Base-by-base conservation (phyloP, 352 stramenopile genomes). In the Peronospora farinosa region DNA sequence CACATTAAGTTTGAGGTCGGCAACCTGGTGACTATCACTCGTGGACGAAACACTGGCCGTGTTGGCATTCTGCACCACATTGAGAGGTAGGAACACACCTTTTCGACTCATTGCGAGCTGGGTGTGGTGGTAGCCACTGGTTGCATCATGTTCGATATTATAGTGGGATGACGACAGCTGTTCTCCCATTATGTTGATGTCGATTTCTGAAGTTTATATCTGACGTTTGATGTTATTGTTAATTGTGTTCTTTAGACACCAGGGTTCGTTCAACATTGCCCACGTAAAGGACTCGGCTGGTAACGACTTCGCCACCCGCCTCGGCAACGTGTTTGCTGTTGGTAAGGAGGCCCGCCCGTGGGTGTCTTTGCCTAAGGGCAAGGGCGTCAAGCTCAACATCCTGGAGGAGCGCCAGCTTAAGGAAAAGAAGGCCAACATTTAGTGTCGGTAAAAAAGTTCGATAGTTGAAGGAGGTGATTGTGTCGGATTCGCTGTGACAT, bases 301-400 rank as follows among this genome's bases (percentile, higher is more conserved):
- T 58, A 76, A 98, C 79, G 77, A 88, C 46, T 99, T 99, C 69
- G 95, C 96, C 61, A 99, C 97, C 23, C 91, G 97, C 71, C 83
- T 97, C 39, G 72, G 74, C 49, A 98, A 99, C 78, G 90, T 98
- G 54, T 99, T 99, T 66, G 83, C 96, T 28, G 97, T 99, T 68
- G 96, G 96, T 73, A 86, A 86, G 65, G 81, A 90, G 51, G 83
- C 90, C 47, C 86, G 91, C 33, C 86, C 95, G 56, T 87, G 91
- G 62, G 86, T 98, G 42, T 96, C 92, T 42, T 85, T 99, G 47
- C 96, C 97, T 32, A 97, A 97, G 81, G 96, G 95, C 83, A 98
- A 98, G 84, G 97, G 97, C 70, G 85, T 99, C 78, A 99, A 98
- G 93, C 95, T 98, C 66, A 97, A 77, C 66, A 98, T 99, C 65